Base-by-base conservation (phyloP, 768 basidiomycete species). In the Pisolithus marmoratus region DNA sequence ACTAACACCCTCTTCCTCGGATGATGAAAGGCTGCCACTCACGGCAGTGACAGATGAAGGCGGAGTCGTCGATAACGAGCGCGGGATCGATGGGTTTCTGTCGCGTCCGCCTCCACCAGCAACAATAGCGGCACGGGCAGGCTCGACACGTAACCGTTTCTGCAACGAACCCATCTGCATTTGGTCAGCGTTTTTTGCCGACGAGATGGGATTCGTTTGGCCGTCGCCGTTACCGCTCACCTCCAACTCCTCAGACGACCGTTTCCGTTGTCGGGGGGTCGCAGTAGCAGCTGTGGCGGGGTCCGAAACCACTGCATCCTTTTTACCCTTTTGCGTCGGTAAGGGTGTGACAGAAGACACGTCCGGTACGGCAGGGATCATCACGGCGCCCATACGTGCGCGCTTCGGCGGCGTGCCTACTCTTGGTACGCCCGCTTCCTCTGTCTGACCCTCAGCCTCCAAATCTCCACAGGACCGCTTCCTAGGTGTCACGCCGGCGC, bases 241-340 rank as follows among this genome's bases (percentile, higher is more conserved):
- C 0, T 76, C 73, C 20, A 79, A 65, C 56, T 80, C 79, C 54
- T 79, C 78, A 29, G 78, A 80, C 34, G 74, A 72, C 20, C 79
- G 72, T 54, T 80, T 80, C 52, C 71, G 66, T 57, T 71, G 61
- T 19, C 72, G 65, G 17, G 60, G 58, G 3, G 59, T 54, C 2
- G 51, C 27, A 6, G 27, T 43, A 15, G 49, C 24, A 0, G 19
- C 20, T 22, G 40, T 20, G 22, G 12, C 34, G 34, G 34, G 34
- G 34, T 34, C 51, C 54, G 7, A 55, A 49, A 19, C 40, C 23
- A 26, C 27, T 43, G 8, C 54, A 26, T 14, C 34, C 14, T 23
- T 17, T 14, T n/a, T 26, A 5, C 29, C 29, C 8, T 29, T 29
- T 11, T 38, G 38, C 11, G 48, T 15, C 11, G 46, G 20, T 19